phyloP scores from a whole-genome alignment of 164 flowering plant species.

The Hamamelis virginiana region DNA sequence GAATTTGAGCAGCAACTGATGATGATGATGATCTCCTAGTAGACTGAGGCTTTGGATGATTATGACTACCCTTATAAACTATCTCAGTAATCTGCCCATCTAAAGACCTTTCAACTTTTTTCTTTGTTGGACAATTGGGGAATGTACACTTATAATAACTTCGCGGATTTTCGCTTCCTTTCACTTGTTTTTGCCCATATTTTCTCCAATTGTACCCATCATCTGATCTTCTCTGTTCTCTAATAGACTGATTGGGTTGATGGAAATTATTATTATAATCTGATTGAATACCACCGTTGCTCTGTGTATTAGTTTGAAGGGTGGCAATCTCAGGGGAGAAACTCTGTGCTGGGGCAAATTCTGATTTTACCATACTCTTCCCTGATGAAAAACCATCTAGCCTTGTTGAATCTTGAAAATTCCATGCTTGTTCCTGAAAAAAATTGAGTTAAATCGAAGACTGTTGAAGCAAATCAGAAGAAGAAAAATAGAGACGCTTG shows the following conservation, averaged over 20 bases:
- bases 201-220: constrained; percentile 87
- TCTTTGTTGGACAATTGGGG: constrained; percentile 72
- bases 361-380: constrained; percentile 27
- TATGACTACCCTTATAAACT: constrained; percentile 72
- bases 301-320: constrained; percentile 24
- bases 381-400: constrained; percentile 20
- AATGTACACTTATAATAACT: constrained; percentile 77
- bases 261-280: constrained; percentile 24
- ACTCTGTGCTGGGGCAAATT: constrained; percentile 20
- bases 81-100: constrained; percentile 81
- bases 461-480: background rate
- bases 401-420: constrained; percentile 22
- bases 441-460: background rate
- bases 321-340: constrained; percentile 39
- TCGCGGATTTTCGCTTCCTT: constrained; percentile 82
- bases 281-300: constrained; percentile 20
- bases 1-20: constrained; percentile 23
- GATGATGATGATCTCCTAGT: constrained; percentile 52
- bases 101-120: constrained; percentile 73
- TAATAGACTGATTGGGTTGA: constrained; percentile 29
- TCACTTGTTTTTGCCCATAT: constrained; percentile 83
- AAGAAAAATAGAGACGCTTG: too few species aligned
- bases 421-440: constrained; percentile 32
- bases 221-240: constrained; percentile 45
- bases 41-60: constrained; percentile 74